Evolutionary conservation across 2,329 filamentous ascomycete species (phyloP).

Genomic region (Epichloe sylvatica): DNA sequence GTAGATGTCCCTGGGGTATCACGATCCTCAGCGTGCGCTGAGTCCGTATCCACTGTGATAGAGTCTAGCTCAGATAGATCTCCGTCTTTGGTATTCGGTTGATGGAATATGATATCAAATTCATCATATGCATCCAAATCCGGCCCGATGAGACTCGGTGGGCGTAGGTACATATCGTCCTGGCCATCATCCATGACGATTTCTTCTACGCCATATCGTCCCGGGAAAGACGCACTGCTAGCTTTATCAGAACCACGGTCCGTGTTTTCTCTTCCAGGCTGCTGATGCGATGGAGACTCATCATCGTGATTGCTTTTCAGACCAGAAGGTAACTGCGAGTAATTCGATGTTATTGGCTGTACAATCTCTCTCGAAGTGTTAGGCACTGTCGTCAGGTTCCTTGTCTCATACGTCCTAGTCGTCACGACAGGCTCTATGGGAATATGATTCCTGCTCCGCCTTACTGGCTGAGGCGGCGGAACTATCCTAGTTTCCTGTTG

Average conservation of each 20-base stretch:
- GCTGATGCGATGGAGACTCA: background rate
- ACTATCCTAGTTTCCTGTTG: background rate
- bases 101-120: constrained; percentile 13
- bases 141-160: constrained; percentile 9
- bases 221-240: background rate
- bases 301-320: background rate
- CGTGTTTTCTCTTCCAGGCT: background rate
- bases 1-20: constrained; percentile 6
- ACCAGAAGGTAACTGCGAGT: background rate
- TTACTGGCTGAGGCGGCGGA: background rate
- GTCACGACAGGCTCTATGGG: background rate
- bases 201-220: background rate
- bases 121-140: constrained; percentile 18
- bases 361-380: no score
- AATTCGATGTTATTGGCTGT: background rate
- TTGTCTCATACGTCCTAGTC: background rate
- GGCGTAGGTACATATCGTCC: background rate
- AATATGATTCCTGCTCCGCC: background rate
- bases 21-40: constrained; percentile 8
- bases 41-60: constrained; percentile 13
- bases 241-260: background rate
- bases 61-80: constrained; percentile 18
- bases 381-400: no score
- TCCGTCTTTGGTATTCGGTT: constrained; percentile 12
- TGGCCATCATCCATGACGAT: background rate